A percentile compares a stretch with the other conserved stretches of the same genome.
phyloP scores from a whole-genome alignment of 768 basidiomycete genomes.

The Rhodotorula paludigena region DNA sequence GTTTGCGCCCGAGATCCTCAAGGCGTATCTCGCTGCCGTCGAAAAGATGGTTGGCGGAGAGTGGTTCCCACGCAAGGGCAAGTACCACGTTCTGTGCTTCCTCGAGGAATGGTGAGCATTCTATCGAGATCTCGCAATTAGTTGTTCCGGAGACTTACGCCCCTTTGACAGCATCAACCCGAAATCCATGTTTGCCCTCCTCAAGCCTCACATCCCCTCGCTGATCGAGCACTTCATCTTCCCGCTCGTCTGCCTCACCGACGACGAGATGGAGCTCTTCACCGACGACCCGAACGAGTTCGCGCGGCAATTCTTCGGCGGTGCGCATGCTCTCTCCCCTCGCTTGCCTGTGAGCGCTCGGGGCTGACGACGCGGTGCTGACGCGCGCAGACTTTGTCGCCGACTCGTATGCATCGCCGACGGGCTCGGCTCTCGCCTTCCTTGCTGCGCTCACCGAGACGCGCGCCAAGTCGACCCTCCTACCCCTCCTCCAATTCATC shows the following conservation, averaged over 20 bases:
- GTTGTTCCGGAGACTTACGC: not conserved
- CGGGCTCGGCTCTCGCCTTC: conserved; percentile 68
- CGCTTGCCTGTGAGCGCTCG: not conserved
- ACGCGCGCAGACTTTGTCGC: conserved; percentile 70
- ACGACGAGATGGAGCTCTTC: conserved; percentile 65
- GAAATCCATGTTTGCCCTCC: conserved; percentile 78
- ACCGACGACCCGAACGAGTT: conserved; percentile 78
- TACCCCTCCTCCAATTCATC: conserved; percentile 72
- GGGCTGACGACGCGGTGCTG: not conserved
- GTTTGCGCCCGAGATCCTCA: conserved; percentile 88
- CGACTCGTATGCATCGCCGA: conserved; percentile 67
- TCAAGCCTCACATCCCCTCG: conserved; percentile 76
- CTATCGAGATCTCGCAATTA: not conserved
- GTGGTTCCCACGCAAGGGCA: conserved; percentile 72
- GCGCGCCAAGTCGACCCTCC: conserved; percentile 73
- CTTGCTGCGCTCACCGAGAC: conserved; percentile 70
- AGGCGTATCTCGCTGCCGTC: conserved; percentile 65
- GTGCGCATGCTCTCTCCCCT: conserved; percentile 47
- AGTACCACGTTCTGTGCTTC: conserved; percentile 76
- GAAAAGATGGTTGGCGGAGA: conserved; percentile 65
- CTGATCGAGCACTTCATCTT: conserved; percentile 78
- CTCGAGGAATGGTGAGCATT: conserved; percentile 80
- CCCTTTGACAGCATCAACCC: conserved; percentile 67
- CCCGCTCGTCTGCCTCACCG: conserved; percentile 76
- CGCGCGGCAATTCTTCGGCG: conserved; percentile 62